Base-by-base conservation (phyloP, 202 grass and related monocot species). In the Musa balbisiana region DNA sequence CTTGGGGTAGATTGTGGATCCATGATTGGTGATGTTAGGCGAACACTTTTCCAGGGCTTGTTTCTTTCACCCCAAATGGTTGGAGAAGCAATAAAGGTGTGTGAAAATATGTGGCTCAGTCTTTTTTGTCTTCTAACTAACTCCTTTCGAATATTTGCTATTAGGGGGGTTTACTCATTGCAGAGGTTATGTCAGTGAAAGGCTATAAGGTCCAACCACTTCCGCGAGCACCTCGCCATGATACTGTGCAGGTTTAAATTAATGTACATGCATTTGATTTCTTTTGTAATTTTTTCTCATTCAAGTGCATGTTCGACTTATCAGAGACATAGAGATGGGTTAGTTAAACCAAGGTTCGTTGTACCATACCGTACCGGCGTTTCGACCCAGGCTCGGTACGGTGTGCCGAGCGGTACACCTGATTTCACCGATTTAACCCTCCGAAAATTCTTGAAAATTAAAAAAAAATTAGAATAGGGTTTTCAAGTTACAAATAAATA, bases 21-120 rank as follows among this genome's bases (percentile, higher is more conserved):
- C 19, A 86, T 83, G 58, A 83, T 87, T 77, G 83, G 94, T 33
- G 86, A 98, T 88, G 81, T 98, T 15, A 98, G 87, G 87, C 81
- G 94, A 49, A 8, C 90, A 11, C 62, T 98, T 63, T 98, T 91
- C 81, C 94, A 98, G 72, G 94, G 94, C 64, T 87, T 98, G 63
- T 91, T 91, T 84, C 91, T 98, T 75, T 85, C 88, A 77, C 91
- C 94, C 3, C 94, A 98, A 70, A 94, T 91, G 88, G 94, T 98
- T 71, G 91, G 94, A 60, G 91, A 98, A 86, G 91, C 94, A 73
- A 74, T 94, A 52, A 98, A 92, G 86, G 90, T 87, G 83, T 65
- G 78, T 33, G 29, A 11, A 10, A 22, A 64, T 52, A 74, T 49
- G 72, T 50, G 59, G 69, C 19, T 14, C 52, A 25, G 3, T 2